Evolutionary conservation across 148 eudicot genomes (phyloP).

Genomic region (Chenopodium suecicum): DNA sequence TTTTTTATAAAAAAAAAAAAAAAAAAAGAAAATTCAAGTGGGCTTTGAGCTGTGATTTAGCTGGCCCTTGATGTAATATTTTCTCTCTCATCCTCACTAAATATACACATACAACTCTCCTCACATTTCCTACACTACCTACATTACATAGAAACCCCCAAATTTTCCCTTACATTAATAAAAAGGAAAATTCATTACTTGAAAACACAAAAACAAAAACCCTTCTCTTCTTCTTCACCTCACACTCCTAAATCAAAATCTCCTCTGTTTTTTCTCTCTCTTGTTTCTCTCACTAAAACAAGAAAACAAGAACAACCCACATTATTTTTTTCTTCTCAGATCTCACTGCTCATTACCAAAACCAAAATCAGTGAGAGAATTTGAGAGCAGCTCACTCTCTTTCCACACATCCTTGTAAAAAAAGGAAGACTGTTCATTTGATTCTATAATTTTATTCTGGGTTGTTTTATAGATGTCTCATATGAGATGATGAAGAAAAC

Average conservation of each 20-base stretch:
- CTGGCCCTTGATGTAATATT: conserved; percentile 54
- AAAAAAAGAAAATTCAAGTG: conserved; percentile 43
- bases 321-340: conserved; percentile 9
- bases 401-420: too few relatives aligned
- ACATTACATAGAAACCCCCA: conserved; percentile 7
- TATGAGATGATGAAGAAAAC: conserved; percentile 45
- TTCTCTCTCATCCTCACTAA: conserved; percentile 22
- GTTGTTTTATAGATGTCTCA: conserved; percentile 41
- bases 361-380: not conserved
- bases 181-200: not conserved
- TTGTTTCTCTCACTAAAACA: conserved; percentile 11
- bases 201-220: not conserved
- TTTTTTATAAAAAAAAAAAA: not conserved
- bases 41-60: conserved; percentile 95
- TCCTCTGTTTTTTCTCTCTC: not conserved
- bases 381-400: conserved; percentile 3
- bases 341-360: conserved; percentile 3
- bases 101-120: conserved; percentile 20
- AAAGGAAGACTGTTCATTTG: too few relatives aligned
- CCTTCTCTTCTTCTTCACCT: conserved; percentile 15
- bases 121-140: not conserved
- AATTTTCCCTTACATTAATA: conserved; percentile 34
- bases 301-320: not conserved
- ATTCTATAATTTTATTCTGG: not conserved
- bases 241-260: conserved; percentile 10